Evolutionary conservation across 139 green algal species (phyloP), one percentile per base, ranked within the genome.

Genomic region (Chlorella vulgaris): DNA sequence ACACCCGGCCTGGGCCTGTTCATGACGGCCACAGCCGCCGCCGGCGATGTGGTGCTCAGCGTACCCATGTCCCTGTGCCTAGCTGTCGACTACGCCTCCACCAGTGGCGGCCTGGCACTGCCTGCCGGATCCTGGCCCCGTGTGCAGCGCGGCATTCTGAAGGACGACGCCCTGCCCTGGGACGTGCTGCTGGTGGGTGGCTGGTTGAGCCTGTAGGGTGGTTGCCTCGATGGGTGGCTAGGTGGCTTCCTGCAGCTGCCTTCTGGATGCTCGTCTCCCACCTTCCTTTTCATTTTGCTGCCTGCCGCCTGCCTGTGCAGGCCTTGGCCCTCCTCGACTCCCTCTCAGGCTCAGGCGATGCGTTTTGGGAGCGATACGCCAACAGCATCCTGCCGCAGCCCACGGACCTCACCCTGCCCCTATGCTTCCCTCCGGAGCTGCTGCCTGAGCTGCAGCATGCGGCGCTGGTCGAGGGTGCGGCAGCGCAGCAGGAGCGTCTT

Each of bases 321-420:
- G 86, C 88, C 0, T 73, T 94, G 28, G 91, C 90, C 0, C 82
- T 94, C 1, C 73, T 94, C 21, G 91, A 94, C 69, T 78, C 39
- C 0, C 83, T 91, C 18, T 83, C 89, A 24, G 90, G 90, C 13
- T 71, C 82, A 61, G 88, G 86, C 24, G 83, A 74, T 43, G 51
- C 69, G 0, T 91, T 87, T 31, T 91, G 81, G 82, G 66, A 85
- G 60, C 68, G 62, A 3, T 89, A 91, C 79, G 68, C 81, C 26
- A 75, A 91, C 36, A 62, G 67, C 13, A 35, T 94, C 36, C 85
- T 95, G 74, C 91, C 91, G 0, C n/a, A 69, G 0, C 89, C 90
- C 0, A 70, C 86, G 53, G 47, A 71, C 4, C 76, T 94, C 19
- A 87, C 81, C 21, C 71, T 93, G 83, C 91, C 91, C 4, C 83